These are phyloP conservation scores for Talaromyces sp. DNA, from an alignment of 2,329 filamentous ascomycete species.

Conservation along the genomic window DNA sequence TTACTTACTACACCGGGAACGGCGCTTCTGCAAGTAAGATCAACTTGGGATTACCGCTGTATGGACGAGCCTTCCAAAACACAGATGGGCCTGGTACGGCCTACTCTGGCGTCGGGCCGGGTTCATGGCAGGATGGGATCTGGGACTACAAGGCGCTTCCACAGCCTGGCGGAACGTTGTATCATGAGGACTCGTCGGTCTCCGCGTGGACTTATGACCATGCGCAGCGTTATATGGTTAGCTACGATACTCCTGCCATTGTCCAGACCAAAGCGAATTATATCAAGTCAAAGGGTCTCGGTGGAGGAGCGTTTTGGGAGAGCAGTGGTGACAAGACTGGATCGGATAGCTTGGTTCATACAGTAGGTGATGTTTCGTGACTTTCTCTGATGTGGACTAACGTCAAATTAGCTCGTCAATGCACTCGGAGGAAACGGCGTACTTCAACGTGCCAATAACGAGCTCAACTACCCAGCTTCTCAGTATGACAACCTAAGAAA, in stretches of 20 bases:
- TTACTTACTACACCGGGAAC: conserved; percentile 65
- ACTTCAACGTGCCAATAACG: conserved; percentile 50
- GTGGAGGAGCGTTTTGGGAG: conserved; percentile 98
- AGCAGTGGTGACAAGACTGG: conserved; percentile 71
- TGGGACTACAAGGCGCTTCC: conserved; percentile 84
- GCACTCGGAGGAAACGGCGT: conserved; percentile 30
- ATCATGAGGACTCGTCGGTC: conserved; percentile 57
- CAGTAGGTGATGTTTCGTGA: conserved; percentile 29
- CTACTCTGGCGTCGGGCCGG: conserved; percentile 71
- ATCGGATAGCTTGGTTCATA: conserved; percentile 63
- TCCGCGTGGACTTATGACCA: conserved; percentile 68
- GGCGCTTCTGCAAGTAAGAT: conserved; percentile 70
- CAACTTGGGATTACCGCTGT: conserved; percentile 87
- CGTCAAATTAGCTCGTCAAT: conserved; percentile 29
- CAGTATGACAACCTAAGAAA: conserved; percentile 53
- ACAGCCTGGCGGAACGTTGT: conserved; percentile 59
- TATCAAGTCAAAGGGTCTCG: conserved; percentile 64
- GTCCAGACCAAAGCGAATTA: conserved; percentile 56
- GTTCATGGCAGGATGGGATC: conserved; percentile 66
- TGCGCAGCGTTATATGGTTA: conserved; percentile 60
- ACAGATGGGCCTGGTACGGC: conserved; percentile 70
- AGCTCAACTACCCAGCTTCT: conserved; percentile 51
- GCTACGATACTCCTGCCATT: conserved; percentile 67
- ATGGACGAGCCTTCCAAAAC: conserved; percentile 77
- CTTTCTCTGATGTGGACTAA: not conserved